Conservation (phyloP, 768 basidiomycete species). For the Phylloporus sp. region DNA sequence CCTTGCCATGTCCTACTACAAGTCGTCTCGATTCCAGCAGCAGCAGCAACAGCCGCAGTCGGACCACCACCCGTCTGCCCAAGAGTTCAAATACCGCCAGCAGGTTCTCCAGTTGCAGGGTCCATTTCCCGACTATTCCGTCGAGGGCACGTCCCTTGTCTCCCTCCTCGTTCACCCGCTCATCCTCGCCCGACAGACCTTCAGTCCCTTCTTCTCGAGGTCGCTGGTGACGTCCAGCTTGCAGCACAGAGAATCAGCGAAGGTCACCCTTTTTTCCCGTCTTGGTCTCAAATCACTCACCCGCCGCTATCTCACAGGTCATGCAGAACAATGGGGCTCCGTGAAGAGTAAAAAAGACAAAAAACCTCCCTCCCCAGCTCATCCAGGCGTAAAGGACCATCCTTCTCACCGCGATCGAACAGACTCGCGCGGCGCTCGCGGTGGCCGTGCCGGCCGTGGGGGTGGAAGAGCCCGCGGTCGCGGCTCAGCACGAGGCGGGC, state of each 20-base stretch:
- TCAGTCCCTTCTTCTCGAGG: conserved; percentile 61
- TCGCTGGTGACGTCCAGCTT: conserved; percentile 60
- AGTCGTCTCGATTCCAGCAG: conserved; percentile 26
- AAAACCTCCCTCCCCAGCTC: conserved; percentile 44
- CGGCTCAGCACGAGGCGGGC: conserved; percentile 37
- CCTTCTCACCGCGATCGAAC: conserved; percentile 29
- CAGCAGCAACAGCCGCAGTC: conserved; percentile 14
- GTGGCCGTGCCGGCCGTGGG: conserved; percentile 57
- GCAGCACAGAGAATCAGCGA: conserved; percentile 74
- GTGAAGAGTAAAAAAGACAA: conserved; percentile 88
- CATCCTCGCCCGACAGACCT: conserved; percentile 44
- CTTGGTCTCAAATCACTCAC: conserved; percentile 9
- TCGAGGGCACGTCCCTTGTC: conserved; percentile 49
- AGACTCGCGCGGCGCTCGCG: conserved; percentile 51
- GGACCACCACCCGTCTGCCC: background rate
- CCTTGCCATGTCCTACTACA: conserved; percentile 26
- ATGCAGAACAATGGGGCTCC: conserved; percentile 75
- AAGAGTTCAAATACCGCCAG: conserved; percentile 42
- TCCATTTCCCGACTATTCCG: conserved; percentile 63
- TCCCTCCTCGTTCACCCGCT: conserved; percentile 21
- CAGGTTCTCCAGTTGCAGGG: conserved; percentile 65
- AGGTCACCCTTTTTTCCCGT: conserved; percentile 39
- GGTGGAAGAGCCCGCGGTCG: conserved; percentile 43
- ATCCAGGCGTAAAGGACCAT: conserved; percentile 46
- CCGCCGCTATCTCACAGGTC: conserved; percentile 47